phyloP scores from a whole-genome alignment of 305 asterid species.

The Fraxinus velutina region DNA sequence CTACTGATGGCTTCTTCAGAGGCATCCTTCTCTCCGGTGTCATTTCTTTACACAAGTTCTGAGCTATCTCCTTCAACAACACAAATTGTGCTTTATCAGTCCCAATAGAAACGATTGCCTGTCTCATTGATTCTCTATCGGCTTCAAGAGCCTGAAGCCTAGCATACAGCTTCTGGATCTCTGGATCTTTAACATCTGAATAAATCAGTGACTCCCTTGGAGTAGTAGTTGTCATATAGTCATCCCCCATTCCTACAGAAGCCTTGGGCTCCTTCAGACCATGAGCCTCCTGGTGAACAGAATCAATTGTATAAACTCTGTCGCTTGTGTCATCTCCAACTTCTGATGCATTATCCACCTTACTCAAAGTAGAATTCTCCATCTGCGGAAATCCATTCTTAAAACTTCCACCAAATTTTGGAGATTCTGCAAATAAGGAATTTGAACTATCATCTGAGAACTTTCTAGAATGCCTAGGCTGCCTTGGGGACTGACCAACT shows the following conservation, averaged over 20 bases:
- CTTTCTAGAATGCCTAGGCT: slow-evolving; percentile 47
- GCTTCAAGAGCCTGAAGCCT: slow-evolving; percentile 96
- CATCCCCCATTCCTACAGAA: slow-evolving; percentile 43
- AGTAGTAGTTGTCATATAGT: slow-evolving; percentile 52
- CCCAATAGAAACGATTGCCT: slow-evolving; percentile 69
- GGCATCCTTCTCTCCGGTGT: slow-evolving; percentile 46
- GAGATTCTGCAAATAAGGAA: slow-evolving; percentile 53
- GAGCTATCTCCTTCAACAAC: slow-evolving; percentile 93
- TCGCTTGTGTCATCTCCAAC: slow-evolving; percentile 68
- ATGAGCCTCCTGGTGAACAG: slow-evolving; percentile 52
- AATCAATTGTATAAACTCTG: slow-evolving; percentile 85
- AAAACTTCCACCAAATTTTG: slow-evolving; percentile 39
- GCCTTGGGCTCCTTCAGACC: slow-evolving; percentile 47
- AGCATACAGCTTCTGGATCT: slow-evolving; percentile 75
- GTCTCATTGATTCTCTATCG: slow-evolving; percentile 94
- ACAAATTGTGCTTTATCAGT: slow-evolving; percentile 89
- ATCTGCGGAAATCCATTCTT: slow-evolving; percentile 44
- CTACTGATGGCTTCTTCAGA: slow-evolving; percentile 47
- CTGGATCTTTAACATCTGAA: slow-evolving; percentile 54
- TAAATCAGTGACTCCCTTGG: slow-evolving; percentile 44
- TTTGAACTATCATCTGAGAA: slow-evolving; percentile 46
- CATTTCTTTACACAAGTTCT: slow-evolving; percentile 76
- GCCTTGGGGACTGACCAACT: slow-evolving; percentile 67
- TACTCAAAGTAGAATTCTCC: slow-evolving; percentile 44
- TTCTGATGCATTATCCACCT: slow-evolving; percentile 58